Percentiles rank a stretch among this genome's conserved stretches.
Conservation (phyloP, 768 basidiomycete genomes). For the Xerocomellus intermedius region DNA sequence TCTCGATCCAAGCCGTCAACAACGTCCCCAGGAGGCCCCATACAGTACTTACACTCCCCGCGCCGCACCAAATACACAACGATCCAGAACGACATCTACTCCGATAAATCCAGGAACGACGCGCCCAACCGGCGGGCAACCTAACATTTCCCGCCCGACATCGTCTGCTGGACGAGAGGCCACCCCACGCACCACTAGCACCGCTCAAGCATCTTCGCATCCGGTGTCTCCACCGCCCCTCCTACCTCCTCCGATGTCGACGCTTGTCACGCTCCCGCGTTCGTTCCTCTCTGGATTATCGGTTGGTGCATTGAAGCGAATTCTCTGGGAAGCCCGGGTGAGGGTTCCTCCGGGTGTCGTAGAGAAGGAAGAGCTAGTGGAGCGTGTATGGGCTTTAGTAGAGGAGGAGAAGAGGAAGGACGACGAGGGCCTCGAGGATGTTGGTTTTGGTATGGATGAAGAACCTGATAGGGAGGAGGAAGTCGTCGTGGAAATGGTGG, state of each 20-base stretch:
- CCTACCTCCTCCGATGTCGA: slow-evolving; percentile 56
- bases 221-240: slow-evolving; percentile 37
- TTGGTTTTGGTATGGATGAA: slow-evolving; percentile 18
- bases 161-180: slow-evolving; percentile 19
- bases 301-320: slow-evolving; percentile 70
- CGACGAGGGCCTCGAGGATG: slow-evolving; percentile 38
- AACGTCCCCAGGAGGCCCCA: slow-evolving; percentile 19
- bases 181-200: slow-evolving; percentile 8
- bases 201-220: slow-evolving; percentile 11
- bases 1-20: slow-evolving; percentile 47
- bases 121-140: not conserved
- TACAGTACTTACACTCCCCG: slow-evolving; percentile 19
- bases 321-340: slow-evolving; percentile 81
- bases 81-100: slow-evolving; percentile 24
- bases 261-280: slow-evolving; percentile 58
- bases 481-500: slow-evolving; percentile 12
- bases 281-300: slow-evolving; percentile 60
- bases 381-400: slow-evolving; percentile 58
- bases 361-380: slow-evolving; percentile 87
- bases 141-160: slow-evolving; percentile 12
- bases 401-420: slow-evolving; percentile 59
- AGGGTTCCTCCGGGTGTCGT: slow-evolving; percentile 51
- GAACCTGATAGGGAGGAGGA: slow-evolving; percentile 21
- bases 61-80: slow-evolving; percentile 5
- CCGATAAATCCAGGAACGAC: slow-evolving; percentile 15